Conservation (phyloP, 441 rosid genomes). For the Pelargonium fulgidum region DNA sequence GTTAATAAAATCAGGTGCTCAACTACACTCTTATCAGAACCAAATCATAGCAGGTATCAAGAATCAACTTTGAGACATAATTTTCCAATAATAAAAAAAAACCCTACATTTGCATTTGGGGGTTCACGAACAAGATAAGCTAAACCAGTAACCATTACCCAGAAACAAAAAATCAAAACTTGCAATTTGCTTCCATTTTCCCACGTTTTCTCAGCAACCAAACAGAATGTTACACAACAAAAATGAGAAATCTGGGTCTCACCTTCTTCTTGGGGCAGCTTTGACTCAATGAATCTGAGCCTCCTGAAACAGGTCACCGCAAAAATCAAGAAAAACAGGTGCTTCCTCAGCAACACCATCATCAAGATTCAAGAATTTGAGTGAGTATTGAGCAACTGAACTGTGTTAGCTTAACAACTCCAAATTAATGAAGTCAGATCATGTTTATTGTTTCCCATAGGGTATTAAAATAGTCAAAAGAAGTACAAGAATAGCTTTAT, state of each 20-base stretch:
- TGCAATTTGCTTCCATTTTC: slow-evolving; percentile 11
- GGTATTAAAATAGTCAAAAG: too few species aligned
- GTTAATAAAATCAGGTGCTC: too few species aligned
- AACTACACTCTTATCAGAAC: too few species aligned
- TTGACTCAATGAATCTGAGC: slow-evolving; percentile 34
- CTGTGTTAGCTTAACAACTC: neutral
- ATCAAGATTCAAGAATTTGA: neutral
- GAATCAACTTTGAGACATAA: too few species aligned
- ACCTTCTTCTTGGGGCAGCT: slow-evolving; percentile 63
- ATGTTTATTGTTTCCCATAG: too few species aligned
- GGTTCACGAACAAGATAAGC: slow-evolving; percentile 1
- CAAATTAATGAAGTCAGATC: too few species aligned
- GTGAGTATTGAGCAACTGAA: neutral
- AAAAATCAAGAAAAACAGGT: slow-evolving; percentile 30
- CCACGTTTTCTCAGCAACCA: slow-evolving; percentile 17
- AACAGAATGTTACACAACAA: slow-evolving; percentile 5
- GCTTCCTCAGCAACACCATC: neutral
- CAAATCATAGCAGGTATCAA: too few species aligned
- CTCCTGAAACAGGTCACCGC: slow-evolving; percentile 38
- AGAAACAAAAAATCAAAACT: neutral
- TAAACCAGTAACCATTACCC: neutral
- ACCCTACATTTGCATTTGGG: neutral
- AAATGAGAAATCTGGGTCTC: slow-evolving; percentile 13
- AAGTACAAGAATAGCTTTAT: too few species aligned
- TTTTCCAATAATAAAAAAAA: too few species aligned